Evolutionary conservation across 768 basidiomycete genomes (phyloP).

Genomic region (Naematelia aurantialba): DNA sequence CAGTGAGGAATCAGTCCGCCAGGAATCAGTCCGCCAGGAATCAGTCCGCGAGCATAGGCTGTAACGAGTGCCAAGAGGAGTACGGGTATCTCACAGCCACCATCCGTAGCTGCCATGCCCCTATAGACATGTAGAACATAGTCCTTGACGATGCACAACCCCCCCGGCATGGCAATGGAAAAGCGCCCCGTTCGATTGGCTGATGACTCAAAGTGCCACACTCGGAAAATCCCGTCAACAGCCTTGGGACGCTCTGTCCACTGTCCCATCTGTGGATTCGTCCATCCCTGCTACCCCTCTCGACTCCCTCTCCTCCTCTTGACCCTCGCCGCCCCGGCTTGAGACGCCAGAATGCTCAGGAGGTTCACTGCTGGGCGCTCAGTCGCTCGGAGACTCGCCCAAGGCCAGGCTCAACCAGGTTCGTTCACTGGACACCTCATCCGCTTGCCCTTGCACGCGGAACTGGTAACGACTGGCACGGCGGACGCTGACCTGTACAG

Average conservation of each 20-base stretch:
- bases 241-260: neutral
- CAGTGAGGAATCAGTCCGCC: no score
- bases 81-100: no score
- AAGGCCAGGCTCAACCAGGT: neutral
- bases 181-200: neutral
- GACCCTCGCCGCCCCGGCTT: neutral
- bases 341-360: neutral
- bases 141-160: no score
- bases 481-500: slow-evolving; percentile 17
- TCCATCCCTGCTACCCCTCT: neutral
- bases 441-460: neutral
- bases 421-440: neutral
- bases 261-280: neutral
- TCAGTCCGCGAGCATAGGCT: no score
- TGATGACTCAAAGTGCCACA: neutral
- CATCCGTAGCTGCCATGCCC: no score
- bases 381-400: neutral
- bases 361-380: neutral
- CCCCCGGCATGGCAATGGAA: neutral
- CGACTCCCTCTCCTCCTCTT: neutral
- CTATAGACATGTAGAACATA: no score
- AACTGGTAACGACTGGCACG: neutral
- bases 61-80: no score
- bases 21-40: no score
- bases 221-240: neutral